Conservation (phyloP, 306 rosid species). For the Luffa aegyptiaca region DNA sequence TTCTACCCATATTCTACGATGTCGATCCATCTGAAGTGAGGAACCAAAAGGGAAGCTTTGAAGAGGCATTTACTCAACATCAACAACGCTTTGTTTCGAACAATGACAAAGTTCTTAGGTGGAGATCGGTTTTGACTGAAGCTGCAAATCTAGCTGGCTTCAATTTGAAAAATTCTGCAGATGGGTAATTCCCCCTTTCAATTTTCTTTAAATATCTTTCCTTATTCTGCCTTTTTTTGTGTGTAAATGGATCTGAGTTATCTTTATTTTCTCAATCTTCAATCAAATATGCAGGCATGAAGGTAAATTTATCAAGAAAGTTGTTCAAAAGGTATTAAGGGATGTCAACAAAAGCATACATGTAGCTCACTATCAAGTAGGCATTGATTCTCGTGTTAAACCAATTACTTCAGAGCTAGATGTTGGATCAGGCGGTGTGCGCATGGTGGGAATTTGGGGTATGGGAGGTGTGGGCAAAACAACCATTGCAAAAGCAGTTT, state of each 20-base stretch:
- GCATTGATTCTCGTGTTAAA: too few relatives aligned
- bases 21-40: constrained; percentile 4
- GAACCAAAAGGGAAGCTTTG: not conserved
- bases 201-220: too few relatives aligned
- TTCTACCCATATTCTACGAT: not conserved
- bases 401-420: not conserved
- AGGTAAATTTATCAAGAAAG: not conserved
- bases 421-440: not conserved
- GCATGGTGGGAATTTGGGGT: constrained; percentile 1
- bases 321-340: not conserved
- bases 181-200: not conserved
- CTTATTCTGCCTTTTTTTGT: too few relatives aligned
- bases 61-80: not conserved
- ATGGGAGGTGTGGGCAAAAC: constrained; percentile 20
- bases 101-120: not conserved
- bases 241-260: too few relatives aligned
- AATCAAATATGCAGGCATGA: not conserved
- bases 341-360: not conserved
- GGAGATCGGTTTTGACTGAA: not conserved
- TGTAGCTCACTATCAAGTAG: too few relatives aligned
- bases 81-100: not conserved
- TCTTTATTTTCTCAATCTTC: too few relatives aligned
- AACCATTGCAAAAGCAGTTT: constrained; percentile 11
- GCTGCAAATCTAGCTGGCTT: not conserved
- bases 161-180: not conserved